Evolutionary conservation across 2,329 filamentous ascomycete species (phyloP), one percentile per base, ranked within the genome.

Genomic region (Calonectria naviculata): DNA sequence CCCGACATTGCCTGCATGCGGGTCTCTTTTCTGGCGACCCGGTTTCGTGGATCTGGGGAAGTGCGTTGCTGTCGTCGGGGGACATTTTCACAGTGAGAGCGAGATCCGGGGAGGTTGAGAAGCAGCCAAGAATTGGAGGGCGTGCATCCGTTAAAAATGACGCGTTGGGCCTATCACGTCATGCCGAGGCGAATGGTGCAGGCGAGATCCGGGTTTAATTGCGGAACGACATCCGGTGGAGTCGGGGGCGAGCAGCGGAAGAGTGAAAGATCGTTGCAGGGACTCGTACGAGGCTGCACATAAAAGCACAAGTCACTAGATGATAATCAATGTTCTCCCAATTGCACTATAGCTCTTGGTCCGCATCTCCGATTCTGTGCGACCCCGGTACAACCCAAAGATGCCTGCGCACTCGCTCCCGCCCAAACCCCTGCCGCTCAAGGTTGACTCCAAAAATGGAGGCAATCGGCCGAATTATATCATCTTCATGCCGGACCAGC

Each of bases 401-500:
- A 76, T 76, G 74, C 67, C 74, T 26, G 28, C 58, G 42, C 69
- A 72, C 58, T 44, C 63, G 24, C 56, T 75, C 1, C 72, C 72
- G 0, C 68, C 75, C 1, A 79, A 78, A 65, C 75, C 78, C 8
- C 49, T 78, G 13, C 77, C 77, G 0, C 49, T 80, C 0, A 58
- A 69, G 13, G 44, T 79, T 12, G 28, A 77, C 56, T 80, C 79
- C 3, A 71, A 72, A 12, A 80, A 80, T 73, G 79, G 79, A 31
- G 78, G 75, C 4, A 21, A 75, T 19, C 69, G 72, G 19, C 80
- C 83, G 17, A 85, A 86, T 65, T 80, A 82, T 29, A 75, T 85
- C 61, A 83, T 87, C 9, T 87, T 87, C 71, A 87, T 87, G 85
- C 85, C 85, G 4, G 85, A 87, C 60, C 85, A 87, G 76, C 78